Base-by-base conservation (phyloP, 768 basidiomycete genomes). In the Tulasnella calospora region DNA sequence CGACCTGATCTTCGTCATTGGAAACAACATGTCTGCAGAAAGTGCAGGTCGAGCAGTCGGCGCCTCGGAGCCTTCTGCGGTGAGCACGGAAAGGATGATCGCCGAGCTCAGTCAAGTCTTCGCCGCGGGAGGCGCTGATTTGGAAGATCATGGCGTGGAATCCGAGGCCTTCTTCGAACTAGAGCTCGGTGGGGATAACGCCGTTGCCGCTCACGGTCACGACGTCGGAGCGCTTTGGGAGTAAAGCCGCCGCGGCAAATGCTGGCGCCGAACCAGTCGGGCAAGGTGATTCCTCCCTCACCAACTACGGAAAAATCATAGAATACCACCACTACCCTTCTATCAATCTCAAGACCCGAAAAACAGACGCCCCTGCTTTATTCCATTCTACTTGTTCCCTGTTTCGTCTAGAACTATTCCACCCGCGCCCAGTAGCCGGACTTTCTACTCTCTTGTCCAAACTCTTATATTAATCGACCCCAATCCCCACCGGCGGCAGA, bases 131-230 rank as follows among this genome's bases (percentile, higher is more conserved):
- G 77, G 67, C 41, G 77, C 44, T 12, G 69, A 55, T 40, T 69
- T 76, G 75, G 51, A 76, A 87, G 13, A 84, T 93, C 27, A 40
- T 81, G 67, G 89, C 89, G 82, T 83, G 83, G 70, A 86, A 88
- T 78, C 90, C 90, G 83, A 86, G 90, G 81, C 90, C 92, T 27
- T 87, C 89, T 6, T 91, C 91, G 35, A 79, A 79, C 33, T 78
- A 80, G 61, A 79, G 74, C 46, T 74, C 57, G 21, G 94, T 93
- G 83, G 83, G 86, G 0, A 79, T 81, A 35, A 81, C 88, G 36
- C 84, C 87, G 40, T 91, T 90, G 80, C 85, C 85, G 19, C 80
- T 87, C 36, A 90, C 89, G 81, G 79, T 47, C 55, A 79, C 79
- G 82, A 81, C 41, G 86, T 81, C 44, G 84, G 90, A 90, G 86